A percentile compares a stretch with the other conserved stretches of the same genome.
Evolutionary conservation across 352 stramenopile genomes (phyloP).

Genomic region (Pythium phragmiticola): DNA sequence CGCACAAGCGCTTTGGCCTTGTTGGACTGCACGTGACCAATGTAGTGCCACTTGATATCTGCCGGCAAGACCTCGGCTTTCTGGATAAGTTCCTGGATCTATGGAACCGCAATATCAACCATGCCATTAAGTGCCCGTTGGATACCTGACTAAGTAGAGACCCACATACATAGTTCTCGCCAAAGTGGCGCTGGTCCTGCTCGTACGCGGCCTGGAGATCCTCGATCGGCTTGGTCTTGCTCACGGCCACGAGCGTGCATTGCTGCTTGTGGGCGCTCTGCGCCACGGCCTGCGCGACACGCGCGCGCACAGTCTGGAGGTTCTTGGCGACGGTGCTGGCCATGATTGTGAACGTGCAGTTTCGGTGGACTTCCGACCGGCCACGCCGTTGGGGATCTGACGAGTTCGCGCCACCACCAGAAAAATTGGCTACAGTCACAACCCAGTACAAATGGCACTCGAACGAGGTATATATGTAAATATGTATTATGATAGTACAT

Average conservation of each 20-base stretch:
- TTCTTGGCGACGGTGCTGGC: conserved; percentile 46
- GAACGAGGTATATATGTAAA: background rate
- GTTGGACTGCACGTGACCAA: conserved; percentile 98
- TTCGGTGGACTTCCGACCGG: background rate
- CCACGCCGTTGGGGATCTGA: conserved; percentile 3
- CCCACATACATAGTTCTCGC: conserved; percentile 96
- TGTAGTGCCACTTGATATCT: conserved; percentile 97
- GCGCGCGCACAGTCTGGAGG: conserved; percentile 56
- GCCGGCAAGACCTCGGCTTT: conserved; percentile 89
- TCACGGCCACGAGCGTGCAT: conserved; percentile 91
- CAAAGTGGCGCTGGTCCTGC: conserved; percentile 93
- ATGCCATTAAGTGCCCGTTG: no score
- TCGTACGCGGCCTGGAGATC: conserved; percentile 90
- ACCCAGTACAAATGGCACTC: background rate
- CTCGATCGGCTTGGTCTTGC: conserved; percentile 93
- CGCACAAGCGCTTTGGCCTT: conserved; percentile 94
- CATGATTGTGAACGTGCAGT: background rate
- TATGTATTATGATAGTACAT: background rate
- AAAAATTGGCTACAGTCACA: conserved; percentile 9
- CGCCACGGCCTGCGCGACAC: conserved; percentile 55
- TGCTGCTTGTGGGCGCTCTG: conserved; percentile 51
- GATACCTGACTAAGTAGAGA: background rate
- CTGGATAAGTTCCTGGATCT: conserved; percentile 95
- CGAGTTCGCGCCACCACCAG: background rate
- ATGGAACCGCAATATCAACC: background rate